Evolutionary conservation across 2,329 filamentous ascomycete genomes (phyloP), one percentile per base, ranked within the genome.

Genomic region (Diaporthe sp.): DNA sequence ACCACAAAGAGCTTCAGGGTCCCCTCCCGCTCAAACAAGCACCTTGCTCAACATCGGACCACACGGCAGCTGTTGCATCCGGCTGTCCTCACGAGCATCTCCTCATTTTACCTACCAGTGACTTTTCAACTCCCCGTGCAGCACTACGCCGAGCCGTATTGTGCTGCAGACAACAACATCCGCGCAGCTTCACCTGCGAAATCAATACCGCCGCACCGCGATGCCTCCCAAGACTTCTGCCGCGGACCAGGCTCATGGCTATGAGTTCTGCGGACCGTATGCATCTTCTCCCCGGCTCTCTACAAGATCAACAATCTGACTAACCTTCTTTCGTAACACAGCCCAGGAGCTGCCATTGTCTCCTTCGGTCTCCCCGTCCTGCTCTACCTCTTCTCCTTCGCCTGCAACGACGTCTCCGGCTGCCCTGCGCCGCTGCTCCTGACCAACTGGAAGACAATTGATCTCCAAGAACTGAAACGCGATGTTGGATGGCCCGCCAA

Each of bases 331-430:
- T 4, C 42, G 25, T 22, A 25, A 34, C 73, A 8, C 61, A 97
- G 95, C 73, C 87, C 93, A 57, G 96, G 95, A 74, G 95, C 94
- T 49, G 90, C 93, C 76, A 89, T 86, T 77, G 94, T 98, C 81
- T 94, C 94, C 10, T 93, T 97, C 80, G 92, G 93, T 74, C 91
- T 98, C 0, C 96, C 96, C 0, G 76, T 95, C 57, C 89, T 96
- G 78, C 90, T 95, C 79, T 98, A 97, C 85, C 82, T 92, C 79
- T 93, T 96, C 82, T 89, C 92, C 62, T 98, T 98, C 82, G 88
- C 93, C 80, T 98, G 96, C 89, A 98, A 98, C 86, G 96, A 98
- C 83, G 88, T 97, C 78, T 93, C 95, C 12, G 96, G 97, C 75
- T 98, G 97, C 82, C 97, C 96, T 62, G 93, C 94, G 3, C 95